phyloP scores from a whole-genome alignment of 768 basidiomycete genomes.

The Lactarius deliciosus region DNA sequence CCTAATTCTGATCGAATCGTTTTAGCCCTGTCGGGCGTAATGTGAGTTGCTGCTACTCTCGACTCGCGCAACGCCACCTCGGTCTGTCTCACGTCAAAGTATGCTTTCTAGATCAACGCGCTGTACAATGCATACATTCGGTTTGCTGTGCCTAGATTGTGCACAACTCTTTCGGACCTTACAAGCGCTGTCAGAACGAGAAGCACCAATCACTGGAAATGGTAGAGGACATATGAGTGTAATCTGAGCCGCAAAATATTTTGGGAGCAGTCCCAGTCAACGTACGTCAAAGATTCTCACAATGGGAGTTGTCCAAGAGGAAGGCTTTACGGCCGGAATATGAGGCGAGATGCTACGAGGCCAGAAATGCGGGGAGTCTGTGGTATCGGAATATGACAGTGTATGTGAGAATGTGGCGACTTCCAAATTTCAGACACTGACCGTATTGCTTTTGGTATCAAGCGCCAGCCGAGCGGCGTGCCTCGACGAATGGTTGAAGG shows the following conservation, averaged over 20 bases:
- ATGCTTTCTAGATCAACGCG: background rate
- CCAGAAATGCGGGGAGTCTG: background rate
- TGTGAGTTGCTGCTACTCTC: background rate
- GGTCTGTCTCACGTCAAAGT: background rate
- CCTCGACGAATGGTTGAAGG: background rate
- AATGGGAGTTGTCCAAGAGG: background rate
- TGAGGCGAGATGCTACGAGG: background rate
- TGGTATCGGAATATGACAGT: background rate
- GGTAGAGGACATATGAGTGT: background rate
- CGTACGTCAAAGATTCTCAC: background rate
- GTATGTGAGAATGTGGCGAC: background rate
- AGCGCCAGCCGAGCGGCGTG: background rate
- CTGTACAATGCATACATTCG: background rate
- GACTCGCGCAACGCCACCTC: background rate
- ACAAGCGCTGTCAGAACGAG: background rate
- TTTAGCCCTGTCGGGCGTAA: slow-evolving; percentile 9
- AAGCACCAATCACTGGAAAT: background rate
- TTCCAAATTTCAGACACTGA: background rate
- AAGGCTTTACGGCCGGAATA: background rate
- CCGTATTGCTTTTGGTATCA: background rate
- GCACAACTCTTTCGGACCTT: background rate
- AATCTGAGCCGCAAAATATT: background rate
- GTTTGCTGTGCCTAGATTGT: background rate
- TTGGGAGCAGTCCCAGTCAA: background rate
- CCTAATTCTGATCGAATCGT: slow-evolving; percentile 20